Evolutionary conservation across 352 stramenopile species (phyloP), one percentile per base, ranked within the genome.

Genomic region (Phytophthora fragariae): DNA sequence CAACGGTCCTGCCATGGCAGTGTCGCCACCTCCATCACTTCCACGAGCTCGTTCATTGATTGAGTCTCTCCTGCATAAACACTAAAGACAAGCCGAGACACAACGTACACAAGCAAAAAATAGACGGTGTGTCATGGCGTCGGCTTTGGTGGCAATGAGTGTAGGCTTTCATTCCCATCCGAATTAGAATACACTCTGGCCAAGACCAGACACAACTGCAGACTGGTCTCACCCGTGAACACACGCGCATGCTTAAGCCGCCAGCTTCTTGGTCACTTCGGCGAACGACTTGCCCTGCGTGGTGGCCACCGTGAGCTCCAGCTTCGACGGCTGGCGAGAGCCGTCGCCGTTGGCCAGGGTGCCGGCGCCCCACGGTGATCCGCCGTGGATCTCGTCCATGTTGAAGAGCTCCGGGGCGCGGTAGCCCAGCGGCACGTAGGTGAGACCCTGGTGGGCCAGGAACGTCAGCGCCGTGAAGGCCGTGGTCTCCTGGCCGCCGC

Each of bases 241-340:
- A 31, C 6, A 27, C n/a, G 4, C 14, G 58, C 12, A 57, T 27
- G 1, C 56, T 61, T 89, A 90, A 41, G 77, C 80, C 15, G 88
- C 76, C 37, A 98, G 79, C 75, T 95, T 95, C 81, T 91, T 92
- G 68, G 85, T 79, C 12, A 96, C 83, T 19, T 65, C 50, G 14
- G 88, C 89, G 74, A 98, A 97, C 73, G 88, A 85, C 70, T 92
- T 88, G 69, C 90, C 92, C 73, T 98, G 91, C 49, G 79, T 79
- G 41, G 85, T 86, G 58, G 84, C 87, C n/a, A 96, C 68, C 27
- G 81, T 78, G 66, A 89, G 72, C 75, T 98, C 92, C n/a, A 95
- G 65, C 62, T 96, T 85, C 17, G 85, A 88, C 10, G 89, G 84
- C 80, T 89, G 80, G 68, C 92, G 70, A 70, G 70, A 77, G 3